Percentiles rank a stretch among this genome's conserved stretches.
Conservation (phyloP, 2,329 filamentous ascomycete genomes). For the Phialocephala subalpina region DNA sequence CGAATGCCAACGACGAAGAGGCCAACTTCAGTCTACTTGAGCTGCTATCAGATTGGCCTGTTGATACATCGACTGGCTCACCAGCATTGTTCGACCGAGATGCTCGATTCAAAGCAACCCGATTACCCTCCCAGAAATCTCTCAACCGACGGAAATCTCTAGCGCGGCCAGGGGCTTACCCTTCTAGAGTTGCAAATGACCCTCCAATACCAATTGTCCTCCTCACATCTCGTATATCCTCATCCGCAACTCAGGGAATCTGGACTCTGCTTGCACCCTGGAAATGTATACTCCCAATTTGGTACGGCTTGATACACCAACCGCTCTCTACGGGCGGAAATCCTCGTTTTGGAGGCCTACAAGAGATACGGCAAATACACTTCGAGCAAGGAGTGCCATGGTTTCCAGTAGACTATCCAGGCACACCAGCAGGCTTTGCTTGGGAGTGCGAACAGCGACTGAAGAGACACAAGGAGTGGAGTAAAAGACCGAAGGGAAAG, state of each 20-base stretch:
- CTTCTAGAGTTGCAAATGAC: slow-evolving; percentile 66
- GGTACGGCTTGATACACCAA: slow-evolving; percentile 86
- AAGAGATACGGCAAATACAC: slow-evolving; percentile 79
- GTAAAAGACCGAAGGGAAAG: slow-evolving; percentile 82
- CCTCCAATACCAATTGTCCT: slow-evolving; percentile 81
- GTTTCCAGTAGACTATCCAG: slow-evolving; percentile 88
- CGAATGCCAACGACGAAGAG: slow-evolving; percentile 48
- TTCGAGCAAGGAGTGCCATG: slow-evolving; percentile 82
- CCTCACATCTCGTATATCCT: slow-evolving; percentile 63
- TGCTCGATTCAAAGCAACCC: slow-evolving; percentile 68
- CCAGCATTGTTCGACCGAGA: slow-evolving; percentile 73
- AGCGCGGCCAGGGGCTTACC: slow-evolving; percentile 67
- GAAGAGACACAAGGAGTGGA: slow-evolving; percentile 71
- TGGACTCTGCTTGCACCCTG: slow-evolving; percentile 91
- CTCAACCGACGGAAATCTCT: slow-evolving; percentile 79
- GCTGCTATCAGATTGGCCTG: slow-evolving; percentile 71
- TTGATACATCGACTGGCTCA: slow-evolving; percentile 58
- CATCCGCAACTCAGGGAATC: slow-evolving; percentile 64
- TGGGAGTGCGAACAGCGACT: slow-evolving; percentile 78
- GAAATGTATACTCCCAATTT: slow-evolving; percentile 86
- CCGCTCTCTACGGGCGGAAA: slow-evolving; percentile 82
- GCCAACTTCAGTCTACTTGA: slow-evolving; percentile 58
- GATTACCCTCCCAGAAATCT: slow-evolving; percentile 77
- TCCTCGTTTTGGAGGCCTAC: slow-evolving; percentile 81
- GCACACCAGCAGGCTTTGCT: slow-evolving; percentile 77